Conservation (phyloP, 2,329 filamentous ascomycete genomes). For the Paraphaeosphaeria minitans region DNA sequence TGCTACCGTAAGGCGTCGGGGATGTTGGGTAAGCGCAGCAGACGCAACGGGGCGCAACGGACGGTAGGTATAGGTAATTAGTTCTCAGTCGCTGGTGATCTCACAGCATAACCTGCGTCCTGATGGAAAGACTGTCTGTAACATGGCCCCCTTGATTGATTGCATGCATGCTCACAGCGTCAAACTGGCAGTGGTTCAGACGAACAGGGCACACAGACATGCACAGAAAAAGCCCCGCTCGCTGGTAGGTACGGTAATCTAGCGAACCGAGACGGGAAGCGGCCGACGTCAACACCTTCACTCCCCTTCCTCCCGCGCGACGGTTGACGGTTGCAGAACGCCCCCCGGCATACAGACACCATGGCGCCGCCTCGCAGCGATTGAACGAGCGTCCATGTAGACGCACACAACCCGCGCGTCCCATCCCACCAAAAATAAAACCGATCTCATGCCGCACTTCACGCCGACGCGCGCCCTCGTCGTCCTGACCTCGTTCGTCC, state of each 20-base stretch:
- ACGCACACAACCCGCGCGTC: constrained; percentile 7
- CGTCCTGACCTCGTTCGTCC: constrained; percentile 30
- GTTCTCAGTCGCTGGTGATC: background rate
- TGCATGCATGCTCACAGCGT: background rate
- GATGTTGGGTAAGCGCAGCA: background rate
- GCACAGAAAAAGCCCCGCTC: background rate
- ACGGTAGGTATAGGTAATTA: too few relatives aligned
- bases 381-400: constrained; percentile 12
- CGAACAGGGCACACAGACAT: background rate
- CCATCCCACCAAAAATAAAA: too few relatives aligned
- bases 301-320: too few relatives aligned
- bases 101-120: background rate
- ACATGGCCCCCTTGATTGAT: background rate
- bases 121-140: background rate
- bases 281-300: background rate
- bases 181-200: too few relatives aligned
- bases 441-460: constrained; percentile 35
- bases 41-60: background rate
- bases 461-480: constrained; percentile 41
- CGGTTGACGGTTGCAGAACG: too few relatives aligned
- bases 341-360: background rate
- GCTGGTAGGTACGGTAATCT: too few relatives aligned
- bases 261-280: background rate
- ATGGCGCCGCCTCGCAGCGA: background rate
- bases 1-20: background rate